Conservation (phyloP, 345 rosid species). For the Murraya paniculata region DNA sequence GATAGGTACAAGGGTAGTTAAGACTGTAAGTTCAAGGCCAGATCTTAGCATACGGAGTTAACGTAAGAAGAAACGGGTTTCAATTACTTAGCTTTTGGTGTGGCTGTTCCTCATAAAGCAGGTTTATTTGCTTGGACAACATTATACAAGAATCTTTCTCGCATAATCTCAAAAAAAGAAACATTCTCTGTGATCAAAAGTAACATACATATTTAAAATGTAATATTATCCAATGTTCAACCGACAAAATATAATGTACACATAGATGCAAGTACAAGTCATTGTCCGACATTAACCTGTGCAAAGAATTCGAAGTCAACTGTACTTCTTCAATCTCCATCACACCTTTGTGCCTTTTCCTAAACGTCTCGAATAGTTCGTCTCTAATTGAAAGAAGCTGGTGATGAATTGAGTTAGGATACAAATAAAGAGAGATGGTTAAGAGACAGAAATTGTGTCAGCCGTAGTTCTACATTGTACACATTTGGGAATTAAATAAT, state of each 20-base stretch:
- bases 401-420: slow-evolving; percentile 19
- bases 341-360: slow-evolving; percentile 87
- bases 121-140: neutral
- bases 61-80: neutral
- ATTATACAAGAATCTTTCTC: neutral
- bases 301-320: slow-evolving; percentile 81
- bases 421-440: slow-evolving; percentile 9
- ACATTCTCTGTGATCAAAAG: neutral
- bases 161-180: neutral
- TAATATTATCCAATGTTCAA: neutral
- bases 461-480: neutral
- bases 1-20: neutral
- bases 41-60: neutral
- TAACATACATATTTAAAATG: neutral
- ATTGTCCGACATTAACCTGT: slow-evolving; percentile 43
- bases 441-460: neutral
- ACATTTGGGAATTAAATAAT: neutral
- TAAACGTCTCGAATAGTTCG: slow-evolving; percentile 93
- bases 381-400: slow-evolving; percentile 89
- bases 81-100: neutral
- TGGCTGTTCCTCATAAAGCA: neutral
- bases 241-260: neutral
- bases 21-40: neutral
- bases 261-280: neutral
- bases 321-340: slow-evolving; percentile 90